phyloP scores from a whole-genome alignment of 2,329 filamentous ascomycete genomes.

The Ophiostoma pallidulum region DNA sequence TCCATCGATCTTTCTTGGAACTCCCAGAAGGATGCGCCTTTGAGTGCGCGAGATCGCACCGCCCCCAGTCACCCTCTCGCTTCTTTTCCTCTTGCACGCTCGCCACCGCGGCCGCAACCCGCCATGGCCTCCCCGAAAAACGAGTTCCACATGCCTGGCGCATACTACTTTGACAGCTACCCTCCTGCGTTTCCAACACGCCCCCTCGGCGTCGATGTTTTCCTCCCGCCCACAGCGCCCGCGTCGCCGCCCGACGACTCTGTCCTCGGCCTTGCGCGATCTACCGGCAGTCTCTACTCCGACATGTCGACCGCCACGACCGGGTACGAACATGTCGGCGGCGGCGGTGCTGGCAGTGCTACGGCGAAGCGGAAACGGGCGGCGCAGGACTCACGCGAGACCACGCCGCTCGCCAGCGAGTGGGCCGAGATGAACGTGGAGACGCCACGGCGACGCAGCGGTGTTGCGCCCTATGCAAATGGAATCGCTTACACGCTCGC shows the following conservation, averaged over 20 bases:
- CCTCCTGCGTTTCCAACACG: slow-evolving; percentile 16
- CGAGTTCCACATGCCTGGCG: slow-evolving; percentile 25
- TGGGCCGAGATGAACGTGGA: slow-evolving; percentile 25
- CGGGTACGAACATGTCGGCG: neutral
- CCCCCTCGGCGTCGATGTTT: slow-evolving; percentile 25
- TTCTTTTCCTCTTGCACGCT: neutral
- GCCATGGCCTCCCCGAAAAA: slow-evolving; percentile 17
- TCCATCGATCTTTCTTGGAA: no score
- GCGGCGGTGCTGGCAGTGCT: no score
- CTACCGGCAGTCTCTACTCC: slow-evolving; percentile 31
- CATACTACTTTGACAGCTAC: slow-evolving; percentile 23
- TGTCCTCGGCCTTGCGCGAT: slow-evolving; percentile 24
- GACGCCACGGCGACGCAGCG: neutral
- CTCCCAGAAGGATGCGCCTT: neutral
- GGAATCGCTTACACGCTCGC: slow-evolving; percentile 39
- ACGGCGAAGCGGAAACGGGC: slow-evolving; percentile 39
- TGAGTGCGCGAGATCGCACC: no score
- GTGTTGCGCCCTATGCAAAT: neutral
- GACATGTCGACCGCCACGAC: slow-evolving; percentile 23
- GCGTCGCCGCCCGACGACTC: slow-evolving; percentile 21
- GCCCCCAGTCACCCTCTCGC: no score
- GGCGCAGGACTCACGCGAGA: slow-evolving; percentile 24
- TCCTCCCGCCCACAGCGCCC: slow-evolving; percentile 24
- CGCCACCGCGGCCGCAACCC: neutral
- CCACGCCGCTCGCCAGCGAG: slow-evolving; percentile 26